phyloP scores from a whole-genome alignment of 2,329 filamentous ascomycete genomes.

The Fusarium sp. region DNA sequence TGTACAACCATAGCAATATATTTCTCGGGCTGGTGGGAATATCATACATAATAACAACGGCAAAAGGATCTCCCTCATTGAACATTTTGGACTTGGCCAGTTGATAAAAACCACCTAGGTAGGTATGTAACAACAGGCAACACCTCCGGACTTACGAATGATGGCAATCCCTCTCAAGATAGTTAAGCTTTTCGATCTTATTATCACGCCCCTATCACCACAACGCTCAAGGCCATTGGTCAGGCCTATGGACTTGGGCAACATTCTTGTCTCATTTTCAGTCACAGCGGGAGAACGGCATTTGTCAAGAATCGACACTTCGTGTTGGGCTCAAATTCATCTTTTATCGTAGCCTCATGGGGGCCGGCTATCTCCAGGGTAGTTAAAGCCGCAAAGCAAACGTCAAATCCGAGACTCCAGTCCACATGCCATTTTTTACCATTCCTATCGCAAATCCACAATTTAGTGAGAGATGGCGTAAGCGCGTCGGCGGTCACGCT shows the following conservation, averaged over 20 bases:
- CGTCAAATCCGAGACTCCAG: slow-evolving; percentile 59
- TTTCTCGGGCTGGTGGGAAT: too few relatives aligned
- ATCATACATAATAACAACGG: too few relatives aligned
- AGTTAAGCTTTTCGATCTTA: not conserved
- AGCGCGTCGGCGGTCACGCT: slow-evolving; percentile 97
- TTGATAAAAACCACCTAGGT: too few relatives aligned
- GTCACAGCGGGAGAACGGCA: slow-evolving; percentile 9
- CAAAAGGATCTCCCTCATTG: too few relatives aligned
- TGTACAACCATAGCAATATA: too few relatives aligned
- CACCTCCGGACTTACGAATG: too few relatives aligned
- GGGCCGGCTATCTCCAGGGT: slow-evolving; percentile 54
- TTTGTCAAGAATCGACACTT: slow-evolving; percentile 44
- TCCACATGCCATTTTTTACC: slow-evolving; percentile 55
- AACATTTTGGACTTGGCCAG: too few relatives aligned
- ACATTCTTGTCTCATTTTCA: not conserved
- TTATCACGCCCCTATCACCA: not conserved
- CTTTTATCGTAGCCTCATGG: slow-evolving; percentile 55
- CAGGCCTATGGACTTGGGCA: too few relatives aligned
- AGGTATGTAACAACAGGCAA: too few relatives aligned
- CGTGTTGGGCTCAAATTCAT: slow-evolving; percentile 53
- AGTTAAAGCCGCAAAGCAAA: slow-evolving; percentile 53
- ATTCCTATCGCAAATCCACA: slow-evolving; percentile 43
- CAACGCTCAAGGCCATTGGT: not conserved
- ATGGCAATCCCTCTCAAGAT: too few relatives aligned
- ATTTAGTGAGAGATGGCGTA: slow-evolving; percentile 65